Conservation (phyloP, 1,139 yeast genomes). For the Chernovozyma sophiae-reginae region DNA sequence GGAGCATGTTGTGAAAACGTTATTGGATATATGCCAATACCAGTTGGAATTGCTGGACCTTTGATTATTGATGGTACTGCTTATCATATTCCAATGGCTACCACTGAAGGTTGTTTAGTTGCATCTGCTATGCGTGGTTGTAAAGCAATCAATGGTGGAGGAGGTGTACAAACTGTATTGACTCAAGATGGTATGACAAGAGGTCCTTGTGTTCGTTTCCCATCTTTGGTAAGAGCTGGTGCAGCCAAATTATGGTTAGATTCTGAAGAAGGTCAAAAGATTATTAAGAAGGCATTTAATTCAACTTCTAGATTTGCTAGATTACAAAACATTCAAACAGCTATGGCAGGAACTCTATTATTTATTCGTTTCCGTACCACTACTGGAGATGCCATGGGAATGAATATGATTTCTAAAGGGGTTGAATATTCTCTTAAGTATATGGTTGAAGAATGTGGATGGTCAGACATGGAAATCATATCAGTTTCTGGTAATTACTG, state of each 20-base stretch:
- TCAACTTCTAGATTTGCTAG: slow-evolving; percentile 97
- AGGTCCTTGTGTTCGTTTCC: slow-evolving; percentile 95
- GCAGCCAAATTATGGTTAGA: slow-evolving; percentile 95
- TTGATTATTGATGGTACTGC: slow-evolving; percentile 82
- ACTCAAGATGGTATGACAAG: slow-evolving; percentile 98
- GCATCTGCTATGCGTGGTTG: slow-evolving; percentile 99
- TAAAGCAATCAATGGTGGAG: slow-evolving; percentile 96
- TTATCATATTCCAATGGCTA: slow-evolving; percentile 95
- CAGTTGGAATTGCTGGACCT: slow-evolving; percentile 98
- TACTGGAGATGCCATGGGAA: slow-evolving; percentile 99
- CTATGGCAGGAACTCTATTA: slow-evolving; percentile 89
- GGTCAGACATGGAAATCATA: slow-evolving; percentile 88
- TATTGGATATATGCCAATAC: slow-evolving; percentile 92
- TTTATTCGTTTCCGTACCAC: slow-evolving; percentile 92
- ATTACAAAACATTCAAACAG: slow-evolving; percentile 84
- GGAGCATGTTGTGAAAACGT: slow-evolving; percentile 99
- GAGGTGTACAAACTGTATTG: slow-evolving; percentile 88
- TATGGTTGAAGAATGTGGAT: slow-evolving; percentile 88
- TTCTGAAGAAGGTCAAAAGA: slow-evolving; percentile 85
- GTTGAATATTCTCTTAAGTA: slow-evolving; percentile 80
- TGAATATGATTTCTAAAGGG: slow-evolving; percentile 99
- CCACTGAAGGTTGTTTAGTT: slow-evolving; percentile 97
- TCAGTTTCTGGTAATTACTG: slow-evolving; percentile 97
- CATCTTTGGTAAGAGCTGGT: slow-evolving; percentile 80
- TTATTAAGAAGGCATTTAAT: slow-evolving; percentile 85